Percentiles rank a stretch among this genome's conserved stretches.
phyloP scores from a whole-genome alignment of 495 filamentous ascomycete species.

The Neurospora sp. region DNA sequence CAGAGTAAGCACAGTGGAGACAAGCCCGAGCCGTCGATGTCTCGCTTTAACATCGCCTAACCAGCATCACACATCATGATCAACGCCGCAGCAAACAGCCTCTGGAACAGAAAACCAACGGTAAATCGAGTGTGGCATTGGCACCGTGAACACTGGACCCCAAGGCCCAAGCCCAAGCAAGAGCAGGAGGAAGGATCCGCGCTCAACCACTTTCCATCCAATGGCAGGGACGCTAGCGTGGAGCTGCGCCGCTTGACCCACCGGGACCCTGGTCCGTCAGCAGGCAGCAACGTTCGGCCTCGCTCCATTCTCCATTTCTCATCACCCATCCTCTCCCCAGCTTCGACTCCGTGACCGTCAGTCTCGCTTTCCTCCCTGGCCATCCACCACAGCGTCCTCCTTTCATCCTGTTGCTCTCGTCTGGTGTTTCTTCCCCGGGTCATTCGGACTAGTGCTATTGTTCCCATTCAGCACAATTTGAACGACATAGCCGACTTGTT shows the following conservation, averaged over 20 bases:
- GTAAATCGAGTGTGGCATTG: slow-evolving; percentile 9
- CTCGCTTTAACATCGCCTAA: slow-evolving; percentile 7
- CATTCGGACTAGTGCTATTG: slow-evolving; percentile 5
- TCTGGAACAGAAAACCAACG: not conserved
- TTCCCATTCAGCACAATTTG: not conserved
- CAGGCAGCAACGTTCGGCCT: slow-evolving; percentile 24
- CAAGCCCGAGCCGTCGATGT: not conserved
- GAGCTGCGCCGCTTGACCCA: slow-evolving; percentile 23
- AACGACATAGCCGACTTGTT: not conserved
- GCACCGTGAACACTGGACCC: slow-evolving; percentile 8
- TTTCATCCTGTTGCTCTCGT: slow-evolving; percentile 4
- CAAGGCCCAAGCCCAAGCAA: slow-evolving; percentile 3
- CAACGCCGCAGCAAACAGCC: slow-evolving; percentile 1
- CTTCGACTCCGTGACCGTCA: slow-evolving; percentile 1
- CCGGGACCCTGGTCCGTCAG: slow-evolving; percentile 14
- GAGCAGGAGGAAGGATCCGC: slow-evolving; percentile 18
- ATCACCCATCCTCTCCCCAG: slow-evolving; percentile 14
- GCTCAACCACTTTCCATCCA: slow-evolving; percentile 6
- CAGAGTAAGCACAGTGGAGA: not conserved
- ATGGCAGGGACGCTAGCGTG: slow-evolving; percentile 1
- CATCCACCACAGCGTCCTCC: slow-evolving; percentile 8
- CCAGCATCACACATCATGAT: slow-evolving; percentile 8
- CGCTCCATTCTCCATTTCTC: slow-evolving; percentile 22
- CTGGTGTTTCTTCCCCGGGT: slow-evolving; percentile 10
- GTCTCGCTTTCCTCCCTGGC: slow-evolving; percentile 1